Evolutionary conservation across 2,329 filamentous ascomycete species (phyloP).

Genomic region (Aureobasidium vineae): DNA sequence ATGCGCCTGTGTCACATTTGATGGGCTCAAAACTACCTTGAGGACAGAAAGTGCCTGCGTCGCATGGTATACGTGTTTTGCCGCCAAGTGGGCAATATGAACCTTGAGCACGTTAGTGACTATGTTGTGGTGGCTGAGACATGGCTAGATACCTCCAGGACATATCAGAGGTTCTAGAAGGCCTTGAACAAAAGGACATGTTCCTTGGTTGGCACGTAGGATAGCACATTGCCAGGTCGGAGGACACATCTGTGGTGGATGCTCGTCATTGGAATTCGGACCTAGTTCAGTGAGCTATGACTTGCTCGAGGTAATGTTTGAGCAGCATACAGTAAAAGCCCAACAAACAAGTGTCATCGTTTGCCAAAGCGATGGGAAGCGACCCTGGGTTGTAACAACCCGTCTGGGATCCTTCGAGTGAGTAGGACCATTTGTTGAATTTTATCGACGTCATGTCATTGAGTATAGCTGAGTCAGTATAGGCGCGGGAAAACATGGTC

Average conservation of each 20-base stretch:
- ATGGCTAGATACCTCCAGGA: slow-evolving; percentile 32
- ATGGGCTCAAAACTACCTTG: slow-evolving; percentile 50
- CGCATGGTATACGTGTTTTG: slow-evolving; percentile 46
- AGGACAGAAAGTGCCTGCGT: slow-evolving; percentile 53
- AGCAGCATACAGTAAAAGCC: slow-evolving; percentile 34
- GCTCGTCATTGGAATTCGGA: slow-evolving; percentile 24
- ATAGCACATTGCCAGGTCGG: slow-evolving; percentile 33
- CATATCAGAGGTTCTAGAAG: slow-evolving; percentile 54
- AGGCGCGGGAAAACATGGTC: neutral
- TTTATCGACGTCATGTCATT: slow-evolving; percentile 32
- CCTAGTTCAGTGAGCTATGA: neutral
- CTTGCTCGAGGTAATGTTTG: neutral
- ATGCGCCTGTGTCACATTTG: slow-evolving; percentile 49
- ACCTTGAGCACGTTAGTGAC: neutral
- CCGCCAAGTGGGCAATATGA: slow-evolving; percentile 50
- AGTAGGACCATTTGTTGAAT: slow-evolving; percentile 31
- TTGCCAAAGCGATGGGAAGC: slow-evolving; percentile 35
- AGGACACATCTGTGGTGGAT: slow-evolving; percentile 38
- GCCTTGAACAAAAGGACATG: slow-evolving; percentile 38
- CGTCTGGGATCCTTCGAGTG: slow-evolving; percentile 30
- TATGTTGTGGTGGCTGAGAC: neutral
- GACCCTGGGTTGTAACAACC: slow-evolving; percentile 33
- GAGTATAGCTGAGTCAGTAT: neutral
- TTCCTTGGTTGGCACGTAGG: slow-evolving; percentile 30
- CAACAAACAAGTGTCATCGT: slow-evolving; percentile 34